Evolutionary conservation across 805 yeast species (phyloP).

Genomic region (Candida sanyiensis): DNA sequence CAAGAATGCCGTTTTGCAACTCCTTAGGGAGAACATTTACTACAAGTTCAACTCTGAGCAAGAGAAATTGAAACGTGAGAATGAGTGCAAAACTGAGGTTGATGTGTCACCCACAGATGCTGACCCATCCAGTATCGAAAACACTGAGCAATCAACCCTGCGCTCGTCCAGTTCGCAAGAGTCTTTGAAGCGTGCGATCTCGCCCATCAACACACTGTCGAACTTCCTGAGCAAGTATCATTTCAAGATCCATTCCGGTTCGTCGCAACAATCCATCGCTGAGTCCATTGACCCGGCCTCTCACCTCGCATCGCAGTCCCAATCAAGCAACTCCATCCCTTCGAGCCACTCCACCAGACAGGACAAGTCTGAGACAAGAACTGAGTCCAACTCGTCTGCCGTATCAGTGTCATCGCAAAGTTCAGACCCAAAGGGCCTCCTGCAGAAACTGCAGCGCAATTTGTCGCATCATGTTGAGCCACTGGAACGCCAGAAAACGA

Average conservation of each 20-base stretch:
- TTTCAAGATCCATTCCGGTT: slow-evolving; percentile 8
- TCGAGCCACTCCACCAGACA: too few relatives aligned
- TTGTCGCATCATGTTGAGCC: too few relatives aligned
- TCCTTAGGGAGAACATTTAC: slow-evolving; percentile 30
- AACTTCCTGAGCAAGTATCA: slow-evolving; percentile 16
- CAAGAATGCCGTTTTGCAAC: slow-evolving; percentile 28
- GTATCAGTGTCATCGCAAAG: too few relatives aligned
- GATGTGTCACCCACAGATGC: neutral
- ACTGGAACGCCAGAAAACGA: too few relatives aligned
- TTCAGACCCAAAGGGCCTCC: neutral
- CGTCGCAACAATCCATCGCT: slow-evolving; percentile 4
- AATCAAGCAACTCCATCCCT: neutral
- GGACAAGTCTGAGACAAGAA: too few relatives aligned
- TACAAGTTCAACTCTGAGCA: slow-evolving; percentile 25
- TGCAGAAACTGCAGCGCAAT: neutral
- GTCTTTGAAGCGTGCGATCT: slow-evolving; percentile 1
- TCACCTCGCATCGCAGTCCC: too few relatives aligned
- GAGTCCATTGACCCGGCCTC: neutral
- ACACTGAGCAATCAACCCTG: neutral
- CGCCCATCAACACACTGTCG: slow-evolving; percentile 12
- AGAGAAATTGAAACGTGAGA: slow-evolving; percentile 12
- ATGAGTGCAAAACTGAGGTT: neutral
- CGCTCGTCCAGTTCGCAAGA: slow-evolving; percentile 5
- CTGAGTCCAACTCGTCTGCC: too few relatives aligned
- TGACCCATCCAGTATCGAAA: too few relatives aligned